Evolutionary conservation across 441 rosid species (phyloP).

Genomic region (Gossypium gossypioides): DNA sequence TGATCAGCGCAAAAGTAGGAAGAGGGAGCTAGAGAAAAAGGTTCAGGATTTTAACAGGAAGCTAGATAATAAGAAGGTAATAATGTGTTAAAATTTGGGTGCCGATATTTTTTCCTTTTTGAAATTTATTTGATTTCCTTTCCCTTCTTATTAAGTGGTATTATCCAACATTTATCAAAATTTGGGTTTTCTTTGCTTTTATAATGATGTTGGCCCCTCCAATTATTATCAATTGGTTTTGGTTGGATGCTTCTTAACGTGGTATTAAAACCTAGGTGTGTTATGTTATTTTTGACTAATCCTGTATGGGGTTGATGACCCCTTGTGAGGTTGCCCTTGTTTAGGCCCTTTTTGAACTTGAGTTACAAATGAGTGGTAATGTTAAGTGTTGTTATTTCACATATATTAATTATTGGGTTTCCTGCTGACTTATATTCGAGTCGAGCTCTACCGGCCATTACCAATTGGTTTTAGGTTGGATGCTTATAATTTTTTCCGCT

Average conservation of each 20-base stretch:
- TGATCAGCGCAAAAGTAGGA: conserved; percentile 44
- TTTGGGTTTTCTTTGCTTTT: neutral
- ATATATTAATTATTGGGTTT: neutral
- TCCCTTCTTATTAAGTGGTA: neutral
- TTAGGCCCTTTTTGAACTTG: neutral
- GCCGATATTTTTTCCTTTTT: neutral
- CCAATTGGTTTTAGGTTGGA: neutral
- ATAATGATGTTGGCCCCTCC: neutral
- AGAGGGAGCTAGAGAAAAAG: conserved; percentile 43
- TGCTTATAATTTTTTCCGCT: neutral
- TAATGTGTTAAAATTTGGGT: neutral
- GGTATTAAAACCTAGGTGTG: neutral
- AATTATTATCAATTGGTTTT: neutral
- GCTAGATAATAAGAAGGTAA: conserved; percentile 48
- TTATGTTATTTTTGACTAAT: neutral
- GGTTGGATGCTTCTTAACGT: neutral
- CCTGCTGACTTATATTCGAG: neutral
- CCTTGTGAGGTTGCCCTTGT: no score
- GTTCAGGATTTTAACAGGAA: conserved; percentile 38
- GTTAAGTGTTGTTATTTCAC: neutral
- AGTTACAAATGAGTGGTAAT: neutral
- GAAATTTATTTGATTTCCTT: neutral
- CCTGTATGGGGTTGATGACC: neutral
- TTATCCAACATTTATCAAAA: neutral
- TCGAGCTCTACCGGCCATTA: neutral